Conservation (phyloP, 176 grass and related monocot species). For the Carex parvula region DNA sequence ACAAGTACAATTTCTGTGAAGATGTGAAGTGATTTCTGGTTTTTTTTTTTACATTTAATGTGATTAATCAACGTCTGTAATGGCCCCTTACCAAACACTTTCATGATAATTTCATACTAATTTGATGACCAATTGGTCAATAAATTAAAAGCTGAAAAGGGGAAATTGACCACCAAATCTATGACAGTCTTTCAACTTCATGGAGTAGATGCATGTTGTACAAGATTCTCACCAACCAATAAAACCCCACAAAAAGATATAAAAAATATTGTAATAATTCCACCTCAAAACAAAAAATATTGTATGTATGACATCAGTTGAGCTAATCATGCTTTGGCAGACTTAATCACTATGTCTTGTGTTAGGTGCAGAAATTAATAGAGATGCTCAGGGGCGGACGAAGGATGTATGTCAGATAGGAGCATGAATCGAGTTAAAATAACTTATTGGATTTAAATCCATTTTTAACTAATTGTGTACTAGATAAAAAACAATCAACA, state of each 20-base stretch:
- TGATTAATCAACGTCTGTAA: background rate
- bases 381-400: too few relatives aligned
- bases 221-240: background rate
- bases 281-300: background rate
- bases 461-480: too few relatives aligned
- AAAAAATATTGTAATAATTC: background rate
- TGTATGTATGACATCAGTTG: background rate
- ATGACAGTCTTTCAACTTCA: constrained; percentile 7
- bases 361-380: background rate
- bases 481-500: too few relatives aligned
- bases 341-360: background rate
- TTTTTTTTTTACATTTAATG: background rate
- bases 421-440: too few relatives aligned
- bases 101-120: background rate
- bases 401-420: too few relatives aligned
- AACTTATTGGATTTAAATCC: too few relatives aligned
- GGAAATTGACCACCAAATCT: constrained; percentile 21
- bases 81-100: background rate
- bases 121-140: background rate
- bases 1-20: background rate
- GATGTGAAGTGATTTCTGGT: background rate
- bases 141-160: background rate
- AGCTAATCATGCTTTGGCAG: constrained; percentile 5
- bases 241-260: too few relatives aligned
- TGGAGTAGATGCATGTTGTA: background rate